These are phyloP conservation scores for Heterobasidion occidentale DNA, from an alignment of 1,284 basidiomycete genomes.

Conservation along the genomic window DNA sequence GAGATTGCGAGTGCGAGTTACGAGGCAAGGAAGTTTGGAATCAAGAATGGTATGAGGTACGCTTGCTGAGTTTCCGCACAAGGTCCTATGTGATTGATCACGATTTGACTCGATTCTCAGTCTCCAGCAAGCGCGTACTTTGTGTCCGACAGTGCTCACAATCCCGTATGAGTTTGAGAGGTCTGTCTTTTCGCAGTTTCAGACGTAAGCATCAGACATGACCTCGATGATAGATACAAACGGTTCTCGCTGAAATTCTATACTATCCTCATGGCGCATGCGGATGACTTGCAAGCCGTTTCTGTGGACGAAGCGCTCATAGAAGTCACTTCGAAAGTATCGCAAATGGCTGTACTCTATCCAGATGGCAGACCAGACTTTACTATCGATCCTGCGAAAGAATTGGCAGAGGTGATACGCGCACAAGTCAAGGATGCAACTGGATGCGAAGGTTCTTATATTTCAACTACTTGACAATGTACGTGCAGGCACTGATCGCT, in stretches of 20 bases:
- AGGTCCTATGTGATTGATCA: neutral
- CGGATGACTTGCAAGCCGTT: slow-evolving; percentile 91
- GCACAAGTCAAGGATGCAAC: slow-evolving; percentile 70
- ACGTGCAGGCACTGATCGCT: neutral
- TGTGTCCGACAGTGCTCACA: slow-evolving; percentile 71
- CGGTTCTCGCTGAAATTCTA: slow-evolving; percentile 82
- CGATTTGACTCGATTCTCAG: slow-evolving; percentile 26
- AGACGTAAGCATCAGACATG: neutral
- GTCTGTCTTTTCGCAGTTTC: slow-evolving; percentile 26
- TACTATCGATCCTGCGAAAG: slow-evolving; percentile 52
- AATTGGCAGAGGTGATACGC: slow-evolving; percentile 78
- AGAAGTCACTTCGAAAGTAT: slow-evolving; percentile 73
- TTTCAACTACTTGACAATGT: neutral
- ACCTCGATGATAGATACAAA: slow-evolving; percentile 55
- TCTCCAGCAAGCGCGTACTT: slow-evolving; percentile 74
- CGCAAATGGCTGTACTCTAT: slow-evolving; percentile 26
- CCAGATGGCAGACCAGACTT: slow-evolving; percentile 18
- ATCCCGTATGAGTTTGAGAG: slow-evolving; percentile 88
- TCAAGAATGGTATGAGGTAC: slow-evolving; percentile 92
- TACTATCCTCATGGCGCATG: slow-evolving; percentile 81
- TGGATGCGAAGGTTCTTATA: slow-evolving; percentile 68
- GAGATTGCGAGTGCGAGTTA: slow-evolving; percentile 96
- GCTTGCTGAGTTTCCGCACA: slow-evolving; percentile 9
- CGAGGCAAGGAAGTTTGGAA: slow-evolving; percentile 82
- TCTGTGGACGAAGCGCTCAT: slow-evolving; percentile 95